Base-by-base conservation (phyloP, 495 filamentous ascomycete genomes). In the Cercophora sp. region DNA sequence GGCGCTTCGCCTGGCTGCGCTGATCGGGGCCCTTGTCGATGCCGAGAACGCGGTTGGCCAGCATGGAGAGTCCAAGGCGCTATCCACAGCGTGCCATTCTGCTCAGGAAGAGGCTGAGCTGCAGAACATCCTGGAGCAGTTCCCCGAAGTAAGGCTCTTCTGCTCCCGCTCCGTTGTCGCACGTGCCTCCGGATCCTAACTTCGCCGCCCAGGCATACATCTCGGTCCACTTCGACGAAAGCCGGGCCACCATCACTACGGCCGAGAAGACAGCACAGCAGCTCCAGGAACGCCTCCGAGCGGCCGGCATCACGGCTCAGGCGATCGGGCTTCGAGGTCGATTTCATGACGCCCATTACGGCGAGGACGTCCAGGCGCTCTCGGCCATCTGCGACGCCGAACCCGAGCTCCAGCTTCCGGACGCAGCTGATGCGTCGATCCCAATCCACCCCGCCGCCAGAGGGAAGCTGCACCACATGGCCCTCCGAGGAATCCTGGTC, bases 181-280 rank as follows among this genome's bases (percentile, higher is more conserved):
- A n/a, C n/a, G n/a, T n/a, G n/a, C n/a, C n/a, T n/a, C n/a, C n/a
- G n/a, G n/a, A n/a, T n/a, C n/a, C n/a, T n/a, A n/a, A n/a, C n/a
- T n/a, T n/a, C n/a, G n/a, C n/a, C n/a, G n/a, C 29, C 34, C 51
- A 76, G 61, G 68, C 70, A 13, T 79, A 79, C 36, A 48, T 76
- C 10, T 74, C 76, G 1, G 75, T 77, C 6, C 29, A 44, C 4
- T 74, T 67, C 26, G 76, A 79, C 41, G 63, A 75, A 15, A 58
- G 62, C 3, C 58, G 74, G 10, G 72, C 61, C 10, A 70, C 62
- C 8, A 41, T 76, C 36, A 71, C 70, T 2, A 68, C 63, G 0
- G 48, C 64, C 6, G 55, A 54, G 4, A 50, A 46, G 22, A 68
- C 46, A 8, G 56, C 55, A 22, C 50, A 56, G 5, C 51, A 16